Evolutionary conservation across 73 alveolate genomes (phyloP).

Genomic region (Vitrella brassicaformis): DNA sequence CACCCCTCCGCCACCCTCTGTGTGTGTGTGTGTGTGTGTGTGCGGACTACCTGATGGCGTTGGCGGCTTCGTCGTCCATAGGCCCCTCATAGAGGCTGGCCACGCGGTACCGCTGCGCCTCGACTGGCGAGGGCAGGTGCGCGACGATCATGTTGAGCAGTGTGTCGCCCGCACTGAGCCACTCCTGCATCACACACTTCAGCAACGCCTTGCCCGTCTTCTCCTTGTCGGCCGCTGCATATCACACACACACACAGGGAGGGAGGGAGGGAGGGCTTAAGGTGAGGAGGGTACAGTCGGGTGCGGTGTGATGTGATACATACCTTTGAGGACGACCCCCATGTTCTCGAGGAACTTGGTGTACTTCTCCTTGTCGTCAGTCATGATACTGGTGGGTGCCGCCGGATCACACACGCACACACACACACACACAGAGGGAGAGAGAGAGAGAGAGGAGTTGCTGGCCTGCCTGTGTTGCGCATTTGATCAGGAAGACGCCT

Average conservation of each 20-base stretch:
- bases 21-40: no score
- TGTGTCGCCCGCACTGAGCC: slow-evolving; percentile 83
- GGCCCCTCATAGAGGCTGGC: slow-evolving; percentile 77
- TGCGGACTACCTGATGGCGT: slow-evolving; percentile 69
- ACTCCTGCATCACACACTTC: slow-evolving; percentile 60
- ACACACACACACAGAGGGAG: no score
- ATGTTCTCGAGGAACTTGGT: slow-evolving; percentile 44
- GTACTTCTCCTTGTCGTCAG: slow-evolving; percentile 50
- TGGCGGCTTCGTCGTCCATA: slow-evolving; percentile 69
- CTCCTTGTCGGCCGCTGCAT: slow-evolving; percentile 46
- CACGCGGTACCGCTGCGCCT: slow-evolving; percentile 73
- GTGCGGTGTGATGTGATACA: no score
- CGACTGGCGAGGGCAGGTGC: slow-evolving; percentile 86
- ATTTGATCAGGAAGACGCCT: no score
- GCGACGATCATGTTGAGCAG: slow-evolving; percentile 62
- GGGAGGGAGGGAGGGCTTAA: no score
- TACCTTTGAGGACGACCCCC: slow-evolving; percentile 49
- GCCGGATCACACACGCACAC: no score
- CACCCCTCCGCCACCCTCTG: no score
- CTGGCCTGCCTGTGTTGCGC: no score
- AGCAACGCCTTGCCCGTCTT: slow-evolving; percentile 47
- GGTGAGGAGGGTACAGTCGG: no score
- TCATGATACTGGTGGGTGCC: no score
- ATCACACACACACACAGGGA: no score
- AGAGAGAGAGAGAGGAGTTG: no score